Evolutionary conservation across 805 yeast genomes (phyloP).

Genomic region (Candida chauliodis): DNA sequence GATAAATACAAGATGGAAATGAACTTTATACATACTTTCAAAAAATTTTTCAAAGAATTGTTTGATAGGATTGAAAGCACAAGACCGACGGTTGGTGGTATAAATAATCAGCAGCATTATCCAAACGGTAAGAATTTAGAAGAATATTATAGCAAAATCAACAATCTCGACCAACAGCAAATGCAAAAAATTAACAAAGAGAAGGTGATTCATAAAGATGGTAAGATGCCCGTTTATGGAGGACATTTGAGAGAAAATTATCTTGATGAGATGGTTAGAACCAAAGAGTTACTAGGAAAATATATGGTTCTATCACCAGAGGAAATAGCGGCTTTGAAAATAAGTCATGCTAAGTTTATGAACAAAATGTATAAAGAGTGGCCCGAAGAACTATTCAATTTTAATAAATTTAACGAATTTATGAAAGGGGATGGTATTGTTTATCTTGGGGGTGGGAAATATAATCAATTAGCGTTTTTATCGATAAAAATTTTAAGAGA

Average conservation of each 20-base stretch:
- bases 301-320: conserved; percentile 18
- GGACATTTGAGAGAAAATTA: conserved; percentile 34
- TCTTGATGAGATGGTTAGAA: conserved; percentile 25
- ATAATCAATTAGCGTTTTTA: conserved; percentile 31
- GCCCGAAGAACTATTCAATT: conserved; percentile 20
- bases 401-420: conserved; percentile 20
- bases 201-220: conserved; percentile 12
- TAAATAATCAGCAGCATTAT: conserved; percentile 29
- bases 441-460: conserved; percentile 35
- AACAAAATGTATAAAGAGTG: conserved; percentile 18
- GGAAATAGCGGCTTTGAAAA: conserved; percentile 18
- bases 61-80: conserved; percentile 16
- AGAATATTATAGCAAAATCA: conserved; percentile 4
- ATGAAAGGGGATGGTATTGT: conserved; percentile 40
- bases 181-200: conserved; percentile 4
- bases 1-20: conserved; percentile 12
- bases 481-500: conserved; percentile 31
- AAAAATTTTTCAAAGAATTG: conserved; percentile 18
- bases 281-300: conserved; percentile 19
- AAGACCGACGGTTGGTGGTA: conserved; percentile 18
- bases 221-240: conserved; percentile 28
- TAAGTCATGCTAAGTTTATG: conserved; percentile 21
- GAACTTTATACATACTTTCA: conserved; percentile 15
- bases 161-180: conserved; percentile 2
- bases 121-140: conserved; percentile 7